These are phyloP conservation scores for Plasmopara viticola DNA, from an alignment of 352 stramenopile species.

Conservation along the genomic window DNA sequence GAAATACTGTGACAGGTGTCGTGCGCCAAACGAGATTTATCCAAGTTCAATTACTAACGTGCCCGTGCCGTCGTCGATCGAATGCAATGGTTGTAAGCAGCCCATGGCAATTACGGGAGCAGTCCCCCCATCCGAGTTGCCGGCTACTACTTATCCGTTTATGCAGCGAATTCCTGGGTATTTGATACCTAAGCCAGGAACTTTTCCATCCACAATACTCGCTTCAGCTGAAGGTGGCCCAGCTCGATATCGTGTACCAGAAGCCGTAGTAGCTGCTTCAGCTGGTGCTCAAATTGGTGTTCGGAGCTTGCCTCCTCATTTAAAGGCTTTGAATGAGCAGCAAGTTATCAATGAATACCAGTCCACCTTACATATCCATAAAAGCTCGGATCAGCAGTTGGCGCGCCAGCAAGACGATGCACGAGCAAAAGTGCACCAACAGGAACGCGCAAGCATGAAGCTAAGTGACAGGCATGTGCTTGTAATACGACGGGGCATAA, in stretches of 20 bases:
- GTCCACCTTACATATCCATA: constrained; percentile 2
- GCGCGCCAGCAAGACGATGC: constrained; percentile 16
- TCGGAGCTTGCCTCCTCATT: constrained; percentile 21
- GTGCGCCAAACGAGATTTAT: constrained; percentile 55
- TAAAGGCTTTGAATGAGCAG: constrained; percentile 19
- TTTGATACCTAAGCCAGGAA: constrained; percentile 7
- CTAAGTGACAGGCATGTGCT: constrained; percentile 57
- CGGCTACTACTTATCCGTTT: constrained; percentile 13
- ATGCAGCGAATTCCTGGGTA: constrained; percentile 13
- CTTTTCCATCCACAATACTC: constrained; percentile 10
- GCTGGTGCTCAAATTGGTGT: constrained; percentile 9
- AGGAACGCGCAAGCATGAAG: constrained; percentile 41
- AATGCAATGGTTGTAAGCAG: constrained; percentile 60
- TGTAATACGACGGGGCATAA: constrained; percentile 63
- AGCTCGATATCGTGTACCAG: neutral
- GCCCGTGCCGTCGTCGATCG: constrained; percentile 48
- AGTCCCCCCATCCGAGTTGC: constrained; percentile 17
- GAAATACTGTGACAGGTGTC: constrained; percentile 52
- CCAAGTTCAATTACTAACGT: constrained; percentile 52
- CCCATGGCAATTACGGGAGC: constrained; percentile 37
- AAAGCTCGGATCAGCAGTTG: constrained; percentile 10
- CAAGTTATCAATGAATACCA: constrained; percentile 9
- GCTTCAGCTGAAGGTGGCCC: neutral
- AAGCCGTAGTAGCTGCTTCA: neutral
- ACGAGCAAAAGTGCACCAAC: constrained; percentile 21